Percentiles rank a stretch among this genome's conserved stretches.
Conservation (phyloP, 2,329 filamentous ascomycete genomes). For the Microdochium nivale region DNA sequence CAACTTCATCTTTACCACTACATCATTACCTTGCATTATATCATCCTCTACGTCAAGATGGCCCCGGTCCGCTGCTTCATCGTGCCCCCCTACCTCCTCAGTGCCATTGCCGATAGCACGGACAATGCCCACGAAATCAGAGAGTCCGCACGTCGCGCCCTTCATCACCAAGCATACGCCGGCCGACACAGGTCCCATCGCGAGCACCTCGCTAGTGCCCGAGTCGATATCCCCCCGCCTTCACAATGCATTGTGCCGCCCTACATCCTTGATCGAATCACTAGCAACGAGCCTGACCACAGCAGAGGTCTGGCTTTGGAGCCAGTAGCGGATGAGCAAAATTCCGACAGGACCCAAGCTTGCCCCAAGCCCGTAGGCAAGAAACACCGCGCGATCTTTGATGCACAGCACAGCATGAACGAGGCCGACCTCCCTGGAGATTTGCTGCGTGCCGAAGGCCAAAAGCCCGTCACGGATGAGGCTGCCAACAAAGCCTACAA, state of each 20-base stretch:
- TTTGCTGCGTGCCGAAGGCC: conserved; percentile 32
- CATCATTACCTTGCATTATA: background rate
- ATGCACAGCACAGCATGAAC: conserved; percentile 27
- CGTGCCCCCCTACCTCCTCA: conserved; percentile 37
- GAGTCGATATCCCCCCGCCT: no score
- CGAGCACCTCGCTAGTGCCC: no score
- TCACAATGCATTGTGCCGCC: no score
- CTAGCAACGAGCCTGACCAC: no score
- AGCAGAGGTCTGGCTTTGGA: no score
- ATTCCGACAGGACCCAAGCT: no score
- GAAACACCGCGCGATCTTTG: conserved; percentile 36
- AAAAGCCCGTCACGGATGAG: conserved; percentile 28
- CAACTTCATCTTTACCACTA: background rate
- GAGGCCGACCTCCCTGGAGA: conserved; percentile 31
- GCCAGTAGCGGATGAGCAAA: no score
- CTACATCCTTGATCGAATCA: no score
- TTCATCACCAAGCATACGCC: conserved; percentile 26
- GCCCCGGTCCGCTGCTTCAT: conserved; percentile 24
- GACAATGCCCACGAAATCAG: conserved; percentile 27
- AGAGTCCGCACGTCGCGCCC: conserved; percentile 23
- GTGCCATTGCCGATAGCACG: conserved; percentile 29
- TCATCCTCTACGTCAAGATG: background rate
- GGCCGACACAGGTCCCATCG: no score
- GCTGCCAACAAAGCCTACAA: conserved; percentile 40
- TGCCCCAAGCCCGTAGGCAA: no score